Evolutionary conservation across 2,329 filamentous ascomycete genomes (phyloP).

Genomic region (Aurifilum marmelostoma): DNA sequence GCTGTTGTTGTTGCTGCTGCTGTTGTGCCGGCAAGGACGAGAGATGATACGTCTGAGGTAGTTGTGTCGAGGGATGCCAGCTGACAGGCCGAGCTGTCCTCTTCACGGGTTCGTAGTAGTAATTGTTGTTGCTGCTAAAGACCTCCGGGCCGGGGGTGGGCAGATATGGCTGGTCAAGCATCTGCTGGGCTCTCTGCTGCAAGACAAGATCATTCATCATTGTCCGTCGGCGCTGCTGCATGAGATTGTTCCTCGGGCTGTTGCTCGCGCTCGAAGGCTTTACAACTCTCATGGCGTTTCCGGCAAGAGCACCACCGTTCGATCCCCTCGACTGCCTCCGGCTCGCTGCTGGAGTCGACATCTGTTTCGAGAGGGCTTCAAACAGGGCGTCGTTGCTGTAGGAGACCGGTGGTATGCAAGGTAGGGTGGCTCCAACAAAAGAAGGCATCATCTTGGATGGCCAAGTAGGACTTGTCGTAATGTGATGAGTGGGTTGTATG

Average conservation of each 20-base stretch:
- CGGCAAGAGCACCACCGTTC: constrained; percentile 53
- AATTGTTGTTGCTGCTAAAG: constrained; percentile 27
- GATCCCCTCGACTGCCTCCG: constrained; percentile 54
- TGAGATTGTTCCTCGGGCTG: constrained; percentile 62
- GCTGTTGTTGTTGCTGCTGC: constrained; percentile 27
- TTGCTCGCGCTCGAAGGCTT: constrained; percentile 72
- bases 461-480: constrained; percentile 6
- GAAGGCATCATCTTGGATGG: constrained; percentile 38
- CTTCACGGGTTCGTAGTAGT: constrained; percentile 40
- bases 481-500: constrained; percentile 1
- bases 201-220: constrained; percentile 55
- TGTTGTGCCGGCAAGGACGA: constrained; percentile 27
- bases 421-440: constrained; percentile 39
- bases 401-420: constrained; percentile 36
- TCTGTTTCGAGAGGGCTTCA: constrained; percentile 57
- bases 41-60: constrained; percentile 42
- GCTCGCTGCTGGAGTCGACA: constrained; percentile 51
- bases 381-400: constrained; percentile 49
- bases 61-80: constrained; percentile 72
- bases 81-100: constrained; percentile 65
- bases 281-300: constrained; percentile 59
- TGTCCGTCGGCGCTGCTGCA: constrained; percentile 58
- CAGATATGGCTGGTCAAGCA: constrained; percentile 48
- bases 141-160: constrained; percentile 40
- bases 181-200: constrained; percentile 51